Percentiles rank a stretch among this genome's conserved stretches.
Evolutionary conservation across 768 basidiomycete species (phyloP).

Genomic region (Sarcodon aspratus): DNA sequence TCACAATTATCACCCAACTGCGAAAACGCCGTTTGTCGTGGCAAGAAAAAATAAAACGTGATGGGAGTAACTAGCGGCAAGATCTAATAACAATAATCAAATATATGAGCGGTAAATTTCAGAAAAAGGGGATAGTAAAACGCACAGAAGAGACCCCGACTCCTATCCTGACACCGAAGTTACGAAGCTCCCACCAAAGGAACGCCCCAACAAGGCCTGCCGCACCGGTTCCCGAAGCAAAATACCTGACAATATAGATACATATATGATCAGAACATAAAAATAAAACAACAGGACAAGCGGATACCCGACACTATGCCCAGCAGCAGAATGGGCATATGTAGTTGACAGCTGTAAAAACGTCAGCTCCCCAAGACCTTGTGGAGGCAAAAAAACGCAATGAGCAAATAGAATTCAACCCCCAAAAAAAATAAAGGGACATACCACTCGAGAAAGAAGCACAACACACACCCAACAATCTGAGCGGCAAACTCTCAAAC

Average conservation of each 20-base stretch:
- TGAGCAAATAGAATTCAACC: neutral
- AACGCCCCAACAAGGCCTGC: conserved; percentile 90
- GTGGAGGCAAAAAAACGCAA: no score
- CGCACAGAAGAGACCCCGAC: conserved; percentile 77
- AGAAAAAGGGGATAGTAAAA: conserved; percentile 1
- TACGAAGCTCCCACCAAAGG: conserved; percentile 89
- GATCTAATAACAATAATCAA: conserved; percentile 34
- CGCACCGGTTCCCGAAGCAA: conserved; percentile 89
- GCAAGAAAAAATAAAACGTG: conserved; percentile 71
- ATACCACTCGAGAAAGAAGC: conserved; percentile 83
- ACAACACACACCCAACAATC: conserved; percentile 70
- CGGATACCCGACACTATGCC: conserved; percentile 70
- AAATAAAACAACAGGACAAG: neutral
- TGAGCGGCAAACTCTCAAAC: conserved; percentile 50
- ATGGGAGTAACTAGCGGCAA: conserved; percentile 74
- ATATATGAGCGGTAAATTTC: neutral
- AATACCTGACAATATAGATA: conserved; percentile 57
- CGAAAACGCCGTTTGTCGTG: conserved; percentile 41
- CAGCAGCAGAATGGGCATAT: conserved; percentile 57
- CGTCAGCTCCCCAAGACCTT: conserved; percentile 88
- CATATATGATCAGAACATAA: neutral
- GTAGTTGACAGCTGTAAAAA: conserved; percentile 90
- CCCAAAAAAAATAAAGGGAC: neutral
- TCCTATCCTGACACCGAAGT: conserved; percentile 72
- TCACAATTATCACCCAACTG: conserved; percentile 26